A percentile compares a stretch with the other conserved stretches of the same genome.
These are phyloP conservation scores for Emmonsiellopsis sp. DNA, from an alignment of 2,329 filamentous ascomycete genomes.

Conservation along the genomic window DNA sequence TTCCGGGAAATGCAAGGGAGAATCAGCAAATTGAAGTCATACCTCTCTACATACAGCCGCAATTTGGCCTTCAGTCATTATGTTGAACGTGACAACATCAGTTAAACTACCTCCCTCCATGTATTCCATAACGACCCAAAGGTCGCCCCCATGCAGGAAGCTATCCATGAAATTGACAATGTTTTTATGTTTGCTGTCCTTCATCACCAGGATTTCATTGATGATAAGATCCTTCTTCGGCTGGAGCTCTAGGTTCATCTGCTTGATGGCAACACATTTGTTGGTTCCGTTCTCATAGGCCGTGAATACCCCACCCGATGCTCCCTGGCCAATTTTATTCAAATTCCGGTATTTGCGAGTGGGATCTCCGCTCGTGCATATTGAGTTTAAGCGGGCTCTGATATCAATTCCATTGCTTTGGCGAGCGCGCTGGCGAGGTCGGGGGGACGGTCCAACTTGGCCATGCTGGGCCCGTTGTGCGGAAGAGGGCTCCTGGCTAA, in stretches of 20 bases:
- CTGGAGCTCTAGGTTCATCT: conserved; percentile 98
- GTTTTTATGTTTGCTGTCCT: conserved; percentile 95
- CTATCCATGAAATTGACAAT: conserved; percentile 99
- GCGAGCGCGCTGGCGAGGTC: conserved; percentile 67
- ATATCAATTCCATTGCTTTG: conserved; percentile 79
- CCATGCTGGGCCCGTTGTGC: conserved; percentile 25
- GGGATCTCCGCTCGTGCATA: conserved; percentile 84
- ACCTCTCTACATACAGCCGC: conserved; percentile 86
- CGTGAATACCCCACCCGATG: conserved; percentile 89
- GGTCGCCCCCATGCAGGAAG: conserved; percentile 76
- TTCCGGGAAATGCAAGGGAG: conserved; percentile 2
- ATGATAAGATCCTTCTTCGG: conserved; percentile 99
- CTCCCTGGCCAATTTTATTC: conserved; percentile 94
- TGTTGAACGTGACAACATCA: conserved; percentile 97
- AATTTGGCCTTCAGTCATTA: conserved; percentile 97
- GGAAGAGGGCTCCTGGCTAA: conserved; percentile 29
- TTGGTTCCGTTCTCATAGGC: conserved; percentile 79
- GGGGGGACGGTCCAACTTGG: conserved; percentile 46
- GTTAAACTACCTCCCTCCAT: conserved; percentile 98
- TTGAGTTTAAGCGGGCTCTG: conserved; percentile 70
- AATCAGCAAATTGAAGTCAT: conserved; percentile 17
- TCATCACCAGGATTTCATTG: conserved; percentile 99
- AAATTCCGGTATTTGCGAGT: conserved; percentile 78
- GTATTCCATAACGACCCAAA: conserved; percentile 99
- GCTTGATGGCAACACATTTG: conserved; percentile 91